Evolutionary conservation across 2,329 filamentous ascomycete species (phyloP), one percentile per base, ranked within the genome.

Genomic region (Fusarium veterinarium): DNA sequence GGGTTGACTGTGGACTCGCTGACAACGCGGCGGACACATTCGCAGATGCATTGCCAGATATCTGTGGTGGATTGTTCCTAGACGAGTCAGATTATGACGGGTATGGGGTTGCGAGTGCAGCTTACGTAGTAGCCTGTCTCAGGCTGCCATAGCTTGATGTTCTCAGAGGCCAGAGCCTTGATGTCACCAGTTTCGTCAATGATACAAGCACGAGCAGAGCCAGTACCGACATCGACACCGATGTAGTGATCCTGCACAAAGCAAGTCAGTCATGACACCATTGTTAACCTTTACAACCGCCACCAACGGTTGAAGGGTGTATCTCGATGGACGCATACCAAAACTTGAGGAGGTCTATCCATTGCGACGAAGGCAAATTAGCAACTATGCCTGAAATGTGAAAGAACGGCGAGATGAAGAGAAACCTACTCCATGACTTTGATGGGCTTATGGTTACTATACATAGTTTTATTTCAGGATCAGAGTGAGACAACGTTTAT

Each of bases 51-150:
- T 72, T 91, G 89, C 96, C 96, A 99, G 79, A 99, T 99, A 82
- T 99, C 94, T 56, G 91, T 93, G 0, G 96, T 98, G 20, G 95
- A 98, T 95, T 99, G 96, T 86, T 99, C 96, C 95, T 86, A 65
- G 23, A 44, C 8, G 31, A 30, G 53, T 76, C 16, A 79, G 67
- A 51, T 30, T 3, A 31, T 23, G 44, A 14, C 8, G 28, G 9
- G 6, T 6, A 12, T 16, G 23, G 23, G 17, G 23, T 41, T 38
- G 25, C 10, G 37, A 40, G 42, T 40, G n/a, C 23, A 55, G 49
- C 88, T 51, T 84, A 92, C 92, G 83, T 95, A 95, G 81, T 91
- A 93, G 62, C 91, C 92, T 37, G 88, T 89, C 80, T 93, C 87
- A 17, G 92, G 92, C 82, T 95, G 91, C 93, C 93, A 95, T 53